Evolutionary conservation across 1,284 basidiomycete species (phyloP).

Genomic region (Microbotryum violaceum): DNA sequence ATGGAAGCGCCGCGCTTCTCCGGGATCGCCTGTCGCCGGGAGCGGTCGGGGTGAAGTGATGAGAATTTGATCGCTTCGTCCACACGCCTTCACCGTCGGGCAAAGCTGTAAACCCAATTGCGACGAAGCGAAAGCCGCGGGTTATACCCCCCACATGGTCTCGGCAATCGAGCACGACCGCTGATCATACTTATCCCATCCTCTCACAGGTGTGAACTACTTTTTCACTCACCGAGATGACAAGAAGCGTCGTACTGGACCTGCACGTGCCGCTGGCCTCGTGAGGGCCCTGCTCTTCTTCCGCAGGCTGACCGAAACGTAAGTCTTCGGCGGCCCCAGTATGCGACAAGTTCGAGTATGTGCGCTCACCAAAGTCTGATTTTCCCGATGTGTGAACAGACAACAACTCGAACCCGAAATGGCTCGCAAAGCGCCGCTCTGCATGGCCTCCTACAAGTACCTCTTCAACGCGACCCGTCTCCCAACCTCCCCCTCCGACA

Average conservation of each 20-base stretch:
- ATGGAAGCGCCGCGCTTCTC: neutral
- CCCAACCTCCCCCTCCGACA: conserved; percentile 75
- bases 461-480: conserved; percentile 88
- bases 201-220: conserved; percentile 75
- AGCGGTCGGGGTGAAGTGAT: too few species aligned
- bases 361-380: neutral
- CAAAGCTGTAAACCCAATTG: too few species aligned
- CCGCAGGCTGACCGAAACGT: conserved; percentile 72
- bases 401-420: conserved; percentile 83
- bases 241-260: conserved; percentile 47
- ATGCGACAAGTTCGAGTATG: neutral
- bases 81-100: too few species aligned
- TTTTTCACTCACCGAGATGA: conserved; percentile 81
- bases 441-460: conserved; percentile 93
- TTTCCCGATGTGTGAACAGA: conserved; percentile 42
- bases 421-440: conserved; percentile 70
- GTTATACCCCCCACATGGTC: too few species aligned
- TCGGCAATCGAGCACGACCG: too few species aligned
- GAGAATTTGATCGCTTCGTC: too few species aligned
- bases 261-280: conserved; percentile 66
- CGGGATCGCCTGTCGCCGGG: too few species aligned
- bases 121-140: too few species aligned
- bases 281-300: conserved; percentile 78
- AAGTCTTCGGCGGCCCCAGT: conserved; percentile 35
- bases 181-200: too few species aligned